Percentiles rank a stretch among this genome's conserved stretches.
These are phyloP conservation scores for Candida anutae DNA, from an alignment of 1,139 yeast species.

Conservation along the genomic window DNA sequence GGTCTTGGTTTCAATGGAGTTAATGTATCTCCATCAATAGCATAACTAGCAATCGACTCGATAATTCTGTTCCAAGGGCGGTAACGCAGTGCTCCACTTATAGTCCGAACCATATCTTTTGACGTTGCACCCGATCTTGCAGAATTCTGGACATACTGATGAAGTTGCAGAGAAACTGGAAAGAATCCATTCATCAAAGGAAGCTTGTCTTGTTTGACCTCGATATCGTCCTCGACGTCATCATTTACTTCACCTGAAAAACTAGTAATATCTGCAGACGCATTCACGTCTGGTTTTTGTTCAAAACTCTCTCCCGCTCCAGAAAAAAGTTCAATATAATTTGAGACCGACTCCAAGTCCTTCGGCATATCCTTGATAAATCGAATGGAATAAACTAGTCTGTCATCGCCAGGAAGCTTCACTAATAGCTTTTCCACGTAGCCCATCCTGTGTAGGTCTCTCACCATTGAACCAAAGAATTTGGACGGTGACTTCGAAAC, in stretches of 20 bases:
- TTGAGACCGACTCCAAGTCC: conserved; percentile 9
- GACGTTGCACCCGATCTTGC: conserved; percentile 48
- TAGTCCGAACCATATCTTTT: conserved; percentile 37
- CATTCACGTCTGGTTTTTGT: neutral
- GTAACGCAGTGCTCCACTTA: conserved; percentile 49
- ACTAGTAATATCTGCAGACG: conserved; percentile 1
- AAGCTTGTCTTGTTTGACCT: conserved; percentile 5
- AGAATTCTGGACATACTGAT: conserved; percentile 32
- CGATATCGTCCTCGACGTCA: conserved; percentile 1
- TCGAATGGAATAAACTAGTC: conserved; percentile 51
- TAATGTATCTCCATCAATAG: conserved; percentile 17
- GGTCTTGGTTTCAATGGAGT: conserved; percentile 15
- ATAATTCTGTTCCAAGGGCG: conserved; percentile 44
- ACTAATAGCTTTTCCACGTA: conserved; percentile 54
- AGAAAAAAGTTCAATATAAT: conserved; percentile 2
- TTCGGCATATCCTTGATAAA: conserved; percentile 47
- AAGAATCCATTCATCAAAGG: conserved; percentile 44
- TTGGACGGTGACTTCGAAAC: conserved; percentile 35
- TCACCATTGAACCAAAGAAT: conserved; percentile 45
- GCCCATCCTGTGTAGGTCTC: conserved; percentile 43
- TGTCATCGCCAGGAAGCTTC: conserved; percentile 39
- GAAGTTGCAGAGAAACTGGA: conserved; percentile 60
- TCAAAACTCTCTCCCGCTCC: neutral
- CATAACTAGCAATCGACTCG: conserved; percentile 36
- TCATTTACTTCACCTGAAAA: conserved; percentile 1